Percentiles rank a stretch among this genome's conserved stretches.
Conservation (phyloP, 2,329 filamentous ascomycete species). For the Dactylellina drechsleri region DNA sequence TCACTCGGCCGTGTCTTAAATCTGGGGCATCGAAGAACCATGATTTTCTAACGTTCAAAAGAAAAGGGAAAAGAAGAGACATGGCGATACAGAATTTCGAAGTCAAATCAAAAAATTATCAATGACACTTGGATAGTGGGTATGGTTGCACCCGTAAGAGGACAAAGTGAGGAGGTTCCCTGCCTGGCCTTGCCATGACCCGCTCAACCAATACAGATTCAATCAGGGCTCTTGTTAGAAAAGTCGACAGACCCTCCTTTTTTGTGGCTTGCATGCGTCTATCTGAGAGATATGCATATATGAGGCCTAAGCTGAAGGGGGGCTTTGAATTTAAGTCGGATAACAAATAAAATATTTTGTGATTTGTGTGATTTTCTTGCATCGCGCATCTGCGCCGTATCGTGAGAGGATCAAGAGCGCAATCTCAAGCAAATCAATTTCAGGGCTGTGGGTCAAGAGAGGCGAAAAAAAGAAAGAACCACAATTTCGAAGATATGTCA, state of each 20-base stretch:
- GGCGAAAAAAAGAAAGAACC: constrained; percentile 8
- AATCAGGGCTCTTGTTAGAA: constrained; percentile 17
- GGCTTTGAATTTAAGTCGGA: constrained; percentile 14
- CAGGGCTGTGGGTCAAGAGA: constrained; percentile 20
- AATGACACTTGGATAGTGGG: constrained; percentile 18
- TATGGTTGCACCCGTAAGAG: constrained; percentile 20
- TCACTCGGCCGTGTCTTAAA: constrained; percentile 41
- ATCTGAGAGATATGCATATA: constrained; percentile 24
- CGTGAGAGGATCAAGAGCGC: constrained; percentile 26
- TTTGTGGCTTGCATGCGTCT: constrained; percentile 48
- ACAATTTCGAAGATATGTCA: constrained; percentile 10
- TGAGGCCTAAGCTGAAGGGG: too few relatives aligned
- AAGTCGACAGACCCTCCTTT: constrained; percentile 15
- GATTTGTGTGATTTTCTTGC: constrained; percentile 48
- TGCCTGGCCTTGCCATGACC: constrained; percentile 15
- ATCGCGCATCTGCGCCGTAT: constrained; percentile 37
- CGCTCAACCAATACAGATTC: constrained; percentile 2
- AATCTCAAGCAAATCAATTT: constrained; percentile 24
- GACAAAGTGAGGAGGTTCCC: constrained; percentile 23
- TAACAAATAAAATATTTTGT: constrained; percentile 29
- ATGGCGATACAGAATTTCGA: constrained; percentile 8
- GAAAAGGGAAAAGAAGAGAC: too few relatives aligned
- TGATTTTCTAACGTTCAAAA: neutral
- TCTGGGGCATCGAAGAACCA: constrained; percentile 10
- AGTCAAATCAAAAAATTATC: neutral